A percentile compares a stretch with the other conserved stretches of the same genome.
Conservation (phyloP, 345 rosid genomes). For the Lepidium africanum region DNA sequence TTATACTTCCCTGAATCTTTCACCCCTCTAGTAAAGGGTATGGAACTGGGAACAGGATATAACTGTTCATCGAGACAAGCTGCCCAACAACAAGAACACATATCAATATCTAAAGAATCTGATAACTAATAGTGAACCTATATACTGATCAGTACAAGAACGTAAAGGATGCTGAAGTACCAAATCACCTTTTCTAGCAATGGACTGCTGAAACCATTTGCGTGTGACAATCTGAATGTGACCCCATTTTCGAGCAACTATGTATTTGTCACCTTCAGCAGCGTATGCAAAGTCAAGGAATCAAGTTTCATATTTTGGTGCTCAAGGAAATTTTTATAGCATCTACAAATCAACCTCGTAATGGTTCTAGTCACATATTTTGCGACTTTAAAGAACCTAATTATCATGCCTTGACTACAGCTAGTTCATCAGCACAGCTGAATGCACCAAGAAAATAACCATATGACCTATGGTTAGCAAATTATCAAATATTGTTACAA, state of each 20-base stretch:
- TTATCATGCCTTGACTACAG: neutral
- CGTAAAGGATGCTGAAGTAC: slow-evolving; percentile 2
- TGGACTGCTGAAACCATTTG: slow-evolving; percentile 87
- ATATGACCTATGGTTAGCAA: slow-evolving; percentile 12
- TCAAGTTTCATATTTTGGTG: slow-evolving; percentile 3
- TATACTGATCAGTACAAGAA: slow-evolving; percentile 4
- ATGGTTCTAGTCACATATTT: neutral
- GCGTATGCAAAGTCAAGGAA: slow-evolving; percentile 56
- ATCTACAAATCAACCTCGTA: neutral
- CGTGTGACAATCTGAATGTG: slow-evolving; percentile 64
- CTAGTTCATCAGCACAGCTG: neutral
- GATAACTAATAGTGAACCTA: slow-evolving; percentile 8
- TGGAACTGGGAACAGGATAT: slow-evolving; percentile 61
- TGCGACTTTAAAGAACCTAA: neutral
- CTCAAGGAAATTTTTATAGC: neutral
- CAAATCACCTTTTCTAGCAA: slow-evolving; percentile 68
- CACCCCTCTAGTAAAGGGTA: slow-evolving; percentile 35
- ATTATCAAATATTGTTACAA: slow-evolving; percentile 17
- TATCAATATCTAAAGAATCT: slow-evolving; percentile 23
- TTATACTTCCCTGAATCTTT: slow-evolving; percentile 33
- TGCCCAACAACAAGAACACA: slow-evolving; percentile 40
- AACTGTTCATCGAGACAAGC: slow-evolving; percentile 86
- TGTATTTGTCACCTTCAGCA: slow-evolving; percentile 91
- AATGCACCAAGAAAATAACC: slow-evolving; percentile 2
- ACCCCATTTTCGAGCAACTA: slow-evolving; percentile 90